Base-by-base conservation (phyloP, 2,329 filamentous ascomycete genomes). In the Paecilomyces variotii region DNA sequence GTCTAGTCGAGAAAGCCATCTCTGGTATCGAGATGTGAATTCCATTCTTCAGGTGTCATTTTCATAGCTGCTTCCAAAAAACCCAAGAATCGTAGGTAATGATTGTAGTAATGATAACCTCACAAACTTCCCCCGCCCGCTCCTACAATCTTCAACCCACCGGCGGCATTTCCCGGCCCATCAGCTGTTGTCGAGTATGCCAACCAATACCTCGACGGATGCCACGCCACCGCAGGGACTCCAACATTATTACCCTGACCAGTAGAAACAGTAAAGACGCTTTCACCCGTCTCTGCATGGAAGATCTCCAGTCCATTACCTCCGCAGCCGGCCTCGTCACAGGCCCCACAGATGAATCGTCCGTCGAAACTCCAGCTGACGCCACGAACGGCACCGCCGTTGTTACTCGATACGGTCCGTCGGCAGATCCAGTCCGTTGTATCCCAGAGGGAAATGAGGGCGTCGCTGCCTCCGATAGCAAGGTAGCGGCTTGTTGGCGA, bases 331-430 rank as follows among this genome's bases (percentile, higher is more conserved):
- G 68, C 67, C 65, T 80, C 78, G 60, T 80, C 78, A 57, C 76
- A 78, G 14, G 77, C 77, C 14, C 77, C 78, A 35, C 77, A 76
- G 24, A 80, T 67, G 62, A 77, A 80, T 27, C 78, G 71, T 1
- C 78, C 78, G 61, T 80, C 78, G 64, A 79, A 80, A 61, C 77
- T 80, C 74, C 78, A 80, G 63, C 77, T 78, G 7, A 80, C 71
- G 25, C 76, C 77, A 30, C 75, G 74, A 28, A 80, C 74, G 1
- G 74, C 74, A 4, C 78, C 78, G 27, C 74, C 75, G 49, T 74
- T 75, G 45, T 70, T 66, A 52, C 75, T 79, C 1, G 76, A 77
- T 7, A 80, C 66, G 0, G 78, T 80, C 45, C 78, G 76, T 27
- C 72, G 74, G 61, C 78, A 80, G 56, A 79, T 74, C 78, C 78